These are phyloP conservation scores for Aspergillus novoparasiticus DNA, from an alignment of 2,329 filamentous ascomycete species.

Conservation along the genomic window DNA sequence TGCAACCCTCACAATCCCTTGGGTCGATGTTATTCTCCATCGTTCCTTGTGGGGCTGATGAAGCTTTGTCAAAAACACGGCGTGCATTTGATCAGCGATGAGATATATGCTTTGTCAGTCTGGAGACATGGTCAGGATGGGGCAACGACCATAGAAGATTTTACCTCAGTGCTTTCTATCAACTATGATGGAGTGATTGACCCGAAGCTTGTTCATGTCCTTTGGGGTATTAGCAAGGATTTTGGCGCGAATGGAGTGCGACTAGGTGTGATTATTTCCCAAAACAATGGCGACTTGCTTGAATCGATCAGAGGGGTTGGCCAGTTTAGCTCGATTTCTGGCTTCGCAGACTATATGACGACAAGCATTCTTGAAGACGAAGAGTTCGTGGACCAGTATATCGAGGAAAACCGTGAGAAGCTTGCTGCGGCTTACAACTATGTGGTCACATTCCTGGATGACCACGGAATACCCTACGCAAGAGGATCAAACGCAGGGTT, in stretches of 20 bases:
- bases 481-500: background rate
- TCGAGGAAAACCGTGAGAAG: background rate
- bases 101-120: constrained; percentile 60
- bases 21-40: background rate
- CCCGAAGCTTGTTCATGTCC: constrained; percentile 53
- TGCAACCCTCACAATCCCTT: background rate
- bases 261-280: constrained; percentile 40
- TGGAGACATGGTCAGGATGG: constrained; percentile 46
- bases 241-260: constrained; percentile 61
- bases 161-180: constrained; percentile 46
- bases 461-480: background rate
- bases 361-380: background rate
- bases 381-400: background rate
- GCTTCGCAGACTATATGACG: background rate
- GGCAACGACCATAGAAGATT: constrained; percentile 16
- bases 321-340: background rate
- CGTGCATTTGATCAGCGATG: constrained; percentile 60
- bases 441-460: background rate
- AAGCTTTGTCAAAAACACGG: constrained; percentile 51
- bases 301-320: background rate
- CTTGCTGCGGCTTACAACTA: background rate
- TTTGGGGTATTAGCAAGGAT: constrained; percentile 53
- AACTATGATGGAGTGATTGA: constrained; percentile 51
- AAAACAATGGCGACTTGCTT: background rate
- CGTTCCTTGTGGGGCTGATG: background rate